phyloP scores from a whole-genome alignment of 2,329 filamentous ascomycete genomes.

The Trichophyton verrucosum region DNA sequence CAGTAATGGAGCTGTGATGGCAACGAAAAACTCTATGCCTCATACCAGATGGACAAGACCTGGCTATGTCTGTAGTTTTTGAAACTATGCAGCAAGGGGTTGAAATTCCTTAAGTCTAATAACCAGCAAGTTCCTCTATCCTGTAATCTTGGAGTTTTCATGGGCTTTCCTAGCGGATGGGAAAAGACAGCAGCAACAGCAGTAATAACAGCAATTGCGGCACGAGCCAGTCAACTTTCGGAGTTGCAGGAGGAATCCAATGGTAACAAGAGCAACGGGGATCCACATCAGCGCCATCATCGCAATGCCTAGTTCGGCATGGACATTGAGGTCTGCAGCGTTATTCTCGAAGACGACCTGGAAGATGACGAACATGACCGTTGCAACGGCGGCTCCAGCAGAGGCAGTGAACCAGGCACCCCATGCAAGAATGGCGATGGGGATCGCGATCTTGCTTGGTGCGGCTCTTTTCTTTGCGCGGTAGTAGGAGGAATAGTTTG shows the following conservation, averaged over 20 bases:
- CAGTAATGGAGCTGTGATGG: too few relatives aligned
- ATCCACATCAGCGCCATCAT: conserved; percentile 92
- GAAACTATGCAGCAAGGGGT: too few relatives aligned
- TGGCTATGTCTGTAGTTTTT: too few relatives aligned
- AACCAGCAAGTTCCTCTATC: not conserved
- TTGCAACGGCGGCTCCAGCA: conserved; percentile 61
- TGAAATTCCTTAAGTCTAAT: too few relatives aligned
- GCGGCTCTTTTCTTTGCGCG: conserved; percentile 13
- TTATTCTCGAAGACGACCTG: conserved; percentile 57
- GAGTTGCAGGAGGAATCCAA: conserved; percentile 62
- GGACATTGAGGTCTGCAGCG: conserved; percentile 64
- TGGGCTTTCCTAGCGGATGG: not conserved
- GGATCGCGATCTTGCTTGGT: conserved; percentile 37
- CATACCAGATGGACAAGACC: too few relatives aligned
- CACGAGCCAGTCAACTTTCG: conserved; percentile 24
- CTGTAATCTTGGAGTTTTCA: not conserved
- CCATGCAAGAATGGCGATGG: conserved; percentile 56
- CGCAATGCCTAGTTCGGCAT: conserved; percentile 52
- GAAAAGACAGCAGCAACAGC: not conserved
- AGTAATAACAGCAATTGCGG: not conserved
- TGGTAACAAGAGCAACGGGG: conserved; percentile 51
- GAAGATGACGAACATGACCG: conserved; percentile 73
- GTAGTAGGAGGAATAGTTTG: conserved; percentile 15
- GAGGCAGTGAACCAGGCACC: conserved; percentile 55
- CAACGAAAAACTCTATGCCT: too few relatives aligned